Evolutionary conservation across 495 filamentous ascomycete genomes (phyloP), one percentile per base, ranked within the genome.

Genomic region (Elasticomyces elasticus): DNA sequence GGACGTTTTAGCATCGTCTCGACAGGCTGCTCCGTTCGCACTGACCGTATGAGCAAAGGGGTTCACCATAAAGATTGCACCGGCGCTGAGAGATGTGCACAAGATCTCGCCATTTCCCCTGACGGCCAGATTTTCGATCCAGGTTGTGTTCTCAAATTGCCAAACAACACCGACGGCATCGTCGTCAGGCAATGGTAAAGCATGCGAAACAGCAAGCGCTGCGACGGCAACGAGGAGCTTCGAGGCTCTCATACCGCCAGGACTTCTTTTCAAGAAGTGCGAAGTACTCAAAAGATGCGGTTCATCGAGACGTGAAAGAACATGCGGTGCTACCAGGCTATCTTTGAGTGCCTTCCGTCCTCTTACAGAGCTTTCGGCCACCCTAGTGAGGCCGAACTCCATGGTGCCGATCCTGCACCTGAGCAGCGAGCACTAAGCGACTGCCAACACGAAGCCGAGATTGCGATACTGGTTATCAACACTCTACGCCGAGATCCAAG

Each of bases 91-190:
- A 27, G 51, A 33, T 17, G 45, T 54, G 30, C 51, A 50, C 19
- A 59, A 35, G 12, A 59, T 46, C 1, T 49, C 43, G 25, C 56
- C 56, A 20, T 50, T 54, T 13, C 23, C 24, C 0, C 56, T 43
- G 10, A 59, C 45, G 19, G 56, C 56, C 12, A 59, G 56, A 30
- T 59, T 59, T 25, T 59, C 56, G 33, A 59, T 54, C 51, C 56
- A 59, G 1, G 56, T 59, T 6, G 15, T 49, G 10, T 54, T 50
- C 5, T 43, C 26, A 24, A 59, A 59, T 5, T 51, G 51, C 38
- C 41, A 52, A 12, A 52, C 25, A 6, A 46, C 28, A 11, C 15
- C 30, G 7, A 58, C 49, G 26, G 49, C 48, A 15, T 24, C 22
- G 40, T 58, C 37, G 22, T 24, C 30, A 2, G 43, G 27, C 13